Percentiles rank a stretch among this genome's conserved stretches.
These are phyloP conservation scores for Epichloe typhina DNA, from an alignment of 2,329 filamentous ascomycete species.

Conservation along the genomic window DNA sequence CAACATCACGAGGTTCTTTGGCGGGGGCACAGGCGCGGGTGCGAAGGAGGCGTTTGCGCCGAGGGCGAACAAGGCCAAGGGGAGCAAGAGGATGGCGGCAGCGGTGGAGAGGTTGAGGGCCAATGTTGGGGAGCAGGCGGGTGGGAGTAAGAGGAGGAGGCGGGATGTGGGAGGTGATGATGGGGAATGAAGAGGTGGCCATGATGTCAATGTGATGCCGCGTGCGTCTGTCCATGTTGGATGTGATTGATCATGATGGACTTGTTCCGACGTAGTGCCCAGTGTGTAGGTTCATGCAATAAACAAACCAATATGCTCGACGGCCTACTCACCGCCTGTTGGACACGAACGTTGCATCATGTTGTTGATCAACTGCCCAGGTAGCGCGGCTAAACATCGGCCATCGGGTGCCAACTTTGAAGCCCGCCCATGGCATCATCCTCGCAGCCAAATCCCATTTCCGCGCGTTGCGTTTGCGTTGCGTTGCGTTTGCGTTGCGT, in stretches of 20 bases:
- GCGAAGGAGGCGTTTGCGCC: conserved; percentile 57
- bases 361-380: not conserved
- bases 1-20: conserved; percentile 91
- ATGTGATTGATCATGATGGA: too few relatives aligned
- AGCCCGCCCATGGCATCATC: not conserved
- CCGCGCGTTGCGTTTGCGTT: not conserved
- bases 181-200: conserved; percentile 6
- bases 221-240: too few relatives aligned
- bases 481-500: too few relatives aligned
- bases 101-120: conserved; percentile 54
- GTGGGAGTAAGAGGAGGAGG: conserved; percentile 9
- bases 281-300: too few relatives aligned
- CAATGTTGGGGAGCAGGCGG: conserved; percentile 12
- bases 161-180: conserved; percentile 6
- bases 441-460: not conserved
- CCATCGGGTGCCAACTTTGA: not conserved
- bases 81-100: conserved; percentile 62
- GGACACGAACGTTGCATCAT: too few relatives aligned
- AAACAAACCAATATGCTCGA: too few relatives aligned
- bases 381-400: conserved; percentile 3
- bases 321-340: too few relatives aligned
- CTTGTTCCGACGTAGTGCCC: too few relatives aligned
- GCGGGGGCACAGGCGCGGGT: conserved; percentile 57
- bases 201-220: too few relatives aligned
- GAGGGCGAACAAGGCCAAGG: conserved; percentile 44